Percentiles rank a stretch among this genome's conserved stretches.
These are phyloP conservation scores for Ruellia speciosa DNA, from an alignment of 305 asterid species.

Conservation along the genomic window DNA sequence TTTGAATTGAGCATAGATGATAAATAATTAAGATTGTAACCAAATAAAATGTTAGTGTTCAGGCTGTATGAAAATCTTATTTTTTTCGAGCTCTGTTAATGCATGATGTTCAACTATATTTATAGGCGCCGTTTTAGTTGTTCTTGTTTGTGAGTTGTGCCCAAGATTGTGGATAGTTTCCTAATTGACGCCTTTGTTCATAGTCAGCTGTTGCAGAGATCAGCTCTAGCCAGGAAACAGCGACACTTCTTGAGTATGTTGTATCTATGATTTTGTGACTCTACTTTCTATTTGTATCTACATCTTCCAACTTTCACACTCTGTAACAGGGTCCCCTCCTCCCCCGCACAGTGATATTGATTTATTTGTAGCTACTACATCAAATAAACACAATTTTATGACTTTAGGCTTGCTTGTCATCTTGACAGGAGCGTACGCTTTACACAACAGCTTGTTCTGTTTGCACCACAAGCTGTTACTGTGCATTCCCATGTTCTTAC, in stretches of 20 bases:
- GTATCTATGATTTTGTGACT: conserved; percentile 10
- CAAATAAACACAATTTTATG: conserved; percentile 14
- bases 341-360: conserved; percentile 8
- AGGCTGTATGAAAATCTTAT: not conserved
- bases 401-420: conserved; percentile 21
- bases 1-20: not conserved
- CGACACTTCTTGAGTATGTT: conserved; percentile 89
- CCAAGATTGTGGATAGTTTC: conserved; percentile 23
- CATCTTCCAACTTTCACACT: conserved; percentile 11
- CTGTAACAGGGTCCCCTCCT: conserved; percentile 10
- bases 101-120: conserved; percentile 19
- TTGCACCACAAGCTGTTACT: conserved; percentile 95
- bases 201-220: conserved; percentile 97
- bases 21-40: not conserved
- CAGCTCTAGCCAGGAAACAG: conserved; percentile 85
- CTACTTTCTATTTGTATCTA: conserved; percentile 3
- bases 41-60: not conserved
- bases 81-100: conserved; percentile 9
- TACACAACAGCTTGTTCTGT: conserved; percentile 93
- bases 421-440: conserved; percentile 81
- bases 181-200: conserved; percentile 33
- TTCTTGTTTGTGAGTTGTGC: conserved; percentile 19
- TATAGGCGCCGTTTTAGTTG: conserved; percentile 8
- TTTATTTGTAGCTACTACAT: conserved; percentile 20
- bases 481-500: conserved; percentile 90